Evolutionary conservation across 441 rosid genomes (phyloP).

Genomic region (Breynia disticha): DNA sequence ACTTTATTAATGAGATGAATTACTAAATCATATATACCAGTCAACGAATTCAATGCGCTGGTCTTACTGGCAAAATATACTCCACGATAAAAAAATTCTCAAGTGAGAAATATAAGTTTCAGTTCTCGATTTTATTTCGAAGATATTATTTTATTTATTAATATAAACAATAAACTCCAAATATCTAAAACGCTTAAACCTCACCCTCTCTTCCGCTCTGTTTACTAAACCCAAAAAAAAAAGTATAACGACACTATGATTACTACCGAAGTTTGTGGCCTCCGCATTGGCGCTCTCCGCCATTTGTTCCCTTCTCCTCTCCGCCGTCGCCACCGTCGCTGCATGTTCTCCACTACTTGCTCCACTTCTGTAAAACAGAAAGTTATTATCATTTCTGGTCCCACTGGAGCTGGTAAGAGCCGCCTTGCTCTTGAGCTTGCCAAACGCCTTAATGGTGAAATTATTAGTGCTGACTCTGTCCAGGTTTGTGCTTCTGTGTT

Average conservation of each 20-base stretch:
- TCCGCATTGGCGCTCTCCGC: slow-evolving; percentile 35
- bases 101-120: no score
- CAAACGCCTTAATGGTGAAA: slow-evolving; percentile 78
- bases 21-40: no score
- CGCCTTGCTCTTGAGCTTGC: slow-evolving; percentile 85
- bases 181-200: no score
- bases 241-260: slow-evolving; percentile 15
- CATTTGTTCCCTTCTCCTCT: slow-evolving; percentile 11
- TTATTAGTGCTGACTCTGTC: slow-evolving; percentile 92
- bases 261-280: slow-evolving; percentile 29
- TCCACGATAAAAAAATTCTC: no score
- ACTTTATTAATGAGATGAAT: no score
- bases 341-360: slow-evolving; percentile 24
- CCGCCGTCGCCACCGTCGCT: slow-evolving; percentile 16
- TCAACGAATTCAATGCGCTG: no score
- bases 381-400: slow-evolving; percentile 79
- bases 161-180: no score
- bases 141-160: no score
- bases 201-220: no score
- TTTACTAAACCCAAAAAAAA: no score
- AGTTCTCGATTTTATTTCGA: no score
- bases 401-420: slow-evolving; percentile 85
- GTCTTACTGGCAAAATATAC: no score
- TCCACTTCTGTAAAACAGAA: slow-evolving; percentile 36
- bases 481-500: slow-evolving; percentile 34